Conservation (phyloP, 345 rosid genomes). For the Gossypium sturtianum region DNA sequence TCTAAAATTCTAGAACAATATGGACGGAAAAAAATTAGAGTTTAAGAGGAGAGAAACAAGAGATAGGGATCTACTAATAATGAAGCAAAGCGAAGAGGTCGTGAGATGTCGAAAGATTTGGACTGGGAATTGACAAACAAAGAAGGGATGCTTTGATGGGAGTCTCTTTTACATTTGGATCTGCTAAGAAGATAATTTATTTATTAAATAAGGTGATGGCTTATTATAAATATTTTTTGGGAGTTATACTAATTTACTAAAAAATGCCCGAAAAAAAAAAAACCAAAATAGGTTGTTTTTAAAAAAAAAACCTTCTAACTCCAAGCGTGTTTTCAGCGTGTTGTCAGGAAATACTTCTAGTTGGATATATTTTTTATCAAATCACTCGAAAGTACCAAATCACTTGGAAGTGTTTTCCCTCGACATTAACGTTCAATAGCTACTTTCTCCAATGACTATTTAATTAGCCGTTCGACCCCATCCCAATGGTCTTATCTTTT, state of each 20-base stretch:
- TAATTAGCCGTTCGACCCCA: too few relatives aligned
- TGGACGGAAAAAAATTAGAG: neutral
- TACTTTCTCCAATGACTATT: too few relatives aligned
- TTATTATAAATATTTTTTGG: too few relatives aligned
- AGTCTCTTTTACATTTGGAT: neutral
- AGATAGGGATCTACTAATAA: neutral
- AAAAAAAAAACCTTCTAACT: too few relatives aligned
- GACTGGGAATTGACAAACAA: neutral
- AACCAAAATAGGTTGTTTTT: too few relatives aligned
- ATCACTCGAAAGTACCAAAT: too few relatives aligned
- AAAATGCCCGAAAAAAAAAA: too few relatives aligned
- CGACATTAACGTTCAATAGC: rapidly evolving
- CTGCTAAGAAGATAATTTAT: neutral
- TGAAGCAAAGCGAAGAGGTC: neutral
- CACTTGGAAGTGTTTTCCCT: too few relatives aligned
- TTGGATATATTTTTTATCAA: too few relatives aligned
- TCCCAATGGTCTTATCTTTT: too few relatives aligned
- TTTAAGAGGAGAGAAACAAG: neutral
- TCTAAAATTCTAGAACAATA: neutral
- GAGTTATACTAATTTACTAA: too few relatives aligned
- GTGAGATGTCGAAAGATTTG: neutral
- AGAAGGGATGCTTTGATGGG: neutral
- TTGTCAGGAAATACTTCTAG: rapidly evolving
- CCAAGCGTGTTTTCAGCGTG: rapidly evolving
- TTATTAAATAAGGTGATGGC: neutral